Evolutionary conservation across 805 yeast genomes (phyloP).

Genomic region (Tetrapisispora fleetii): DNA sequence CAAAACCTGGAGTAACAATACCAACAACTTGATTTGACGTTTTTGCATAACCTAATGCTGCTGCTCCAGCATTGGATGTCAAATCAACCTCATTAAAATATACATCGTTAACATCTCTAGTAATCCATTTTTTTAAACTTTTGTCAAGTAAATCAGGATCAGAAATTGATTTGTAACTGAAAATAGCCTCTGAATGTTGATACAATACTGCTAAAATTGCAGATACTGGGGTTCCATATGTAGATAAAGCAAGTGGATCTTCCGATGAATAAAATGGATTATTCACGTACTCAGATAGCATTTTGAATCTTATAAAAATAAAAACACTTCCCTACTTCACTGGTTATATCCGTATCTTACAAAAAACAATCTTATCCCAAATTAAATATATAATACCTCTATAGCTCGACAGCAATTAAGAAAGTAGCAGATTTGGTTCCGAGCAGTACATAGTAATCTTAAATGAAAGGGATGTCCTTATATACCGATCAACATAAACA

Average conservation of each 20-base stretch:
- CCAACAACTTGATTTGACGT: conserved; percentile 25
- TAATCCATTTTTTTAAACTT: conserved; percentile 51
- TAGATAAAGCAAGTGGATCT: conserved; percentile 43
- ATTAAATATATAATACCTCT: too few relatives aligned
- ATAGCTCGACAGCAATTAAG: too few relatives aligned
- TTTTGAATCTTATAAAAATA: not conserved
- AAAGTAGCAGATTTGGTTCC: too few relatives aligned
- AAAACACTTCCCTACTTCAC: not conserved
- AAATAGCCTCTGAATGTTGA: conserved; percentile 42
- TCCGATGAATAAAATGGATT: conserved; percentile 55
- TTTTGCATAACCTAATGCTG: conserved; percentile 59
- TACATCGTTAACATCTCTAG: conserved; percentile 4
- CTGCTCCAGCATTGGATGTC: conserved; percentile 75
- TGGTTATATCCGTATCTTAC: not conserved
- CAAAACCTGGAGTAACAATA: conserved; percentile 52
- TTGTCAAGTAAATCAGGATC: conserved; percentile 50
- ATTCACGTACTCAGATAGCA: conserved; percentile 13
- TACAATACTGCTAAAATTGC: conserved; percentile 42
- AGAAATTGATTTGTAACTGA: conserved; percentile 62
- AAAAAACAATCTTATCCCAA: not conserved
- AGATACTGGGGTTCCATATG: conserved; percentile 45
- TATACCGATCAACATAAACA: too few relatives aligned
- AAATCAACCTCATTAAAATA: conserved; percentile 43
- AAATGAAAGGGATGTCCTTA: too few relatives aligned
- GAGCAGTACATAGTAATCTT: too few relatives aligned